These are phyloP conservation scores for Lipomyces yarrowii DNA, from an alignment of 1,139 yeast species.

Conservation along the genomic window DNA sequence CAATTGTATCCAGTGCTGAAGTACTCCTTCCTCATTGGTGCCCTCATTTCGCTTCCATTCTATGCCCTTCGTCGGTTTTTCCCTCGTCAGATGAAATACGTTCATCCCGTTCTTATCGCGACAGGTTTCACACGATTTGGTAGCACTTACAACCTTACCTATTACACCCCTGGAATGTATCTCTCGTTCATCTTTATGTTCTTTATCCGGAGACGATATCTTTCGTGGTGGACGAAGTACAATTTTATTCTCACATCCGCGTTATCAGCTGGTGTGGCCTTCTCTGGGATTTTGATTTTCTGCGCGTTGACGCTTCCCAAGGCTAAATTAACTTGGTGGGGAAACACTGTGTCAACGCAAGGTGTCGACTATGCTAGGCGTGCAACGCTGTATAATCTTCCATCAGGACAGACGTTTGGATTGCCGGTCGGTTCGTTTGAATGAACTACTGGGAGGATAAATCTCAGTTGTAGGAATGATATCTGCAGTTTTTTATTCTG, in stretches of 20 bases:
- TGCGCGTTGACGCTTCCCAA: conserved; percentile 35
- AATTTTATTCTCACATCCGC: conserved; percentile 44
- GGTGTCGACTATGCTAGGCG: conserved; percentile 39
- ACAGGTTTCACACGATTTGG: conserved; percentile 49
- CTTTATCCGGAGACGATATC: conserved; percentile 53
- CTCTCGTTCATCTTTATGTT: conserved; percentile 56
- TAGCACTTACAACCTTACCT: conserved; percentile 58
- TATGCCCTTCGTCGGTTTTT: conserved; percentile 6
- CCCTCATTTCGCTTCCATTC: conserved; percentile 37
- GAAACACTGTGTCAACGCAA: conserved; percentile 45
- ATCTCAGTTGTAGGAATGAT: no score
- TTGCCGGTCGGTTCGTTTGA: conserved; percentile 2
- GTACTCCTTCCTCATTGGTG: conserved; percentile 59
- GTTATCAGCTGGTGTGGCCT: conserved; percentile 56
- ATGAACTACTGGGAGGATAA: background rate
- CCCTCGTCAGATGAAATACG: conserved; percentile 14
- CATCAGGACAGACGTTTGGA: background rate
- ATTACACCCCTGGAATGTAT: conserved; percentile 53
- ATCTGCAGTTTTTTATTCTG: no score
- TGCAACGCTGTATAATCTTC: conserved; percentile 32
- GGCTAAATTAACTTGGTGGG: conserved; percentile 54
- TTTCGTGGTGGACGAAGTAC: conserved; percentile 68
- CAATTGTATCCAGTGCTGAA: conserved; percentile 18
- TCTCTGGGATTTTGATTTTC: conserved; percentile 9
- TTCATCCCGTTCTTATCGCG: conserved; percentile 56